phyloP scores from a whole-genome alignment of 306 rosid genomes.

The Prunus padus region DNA sequence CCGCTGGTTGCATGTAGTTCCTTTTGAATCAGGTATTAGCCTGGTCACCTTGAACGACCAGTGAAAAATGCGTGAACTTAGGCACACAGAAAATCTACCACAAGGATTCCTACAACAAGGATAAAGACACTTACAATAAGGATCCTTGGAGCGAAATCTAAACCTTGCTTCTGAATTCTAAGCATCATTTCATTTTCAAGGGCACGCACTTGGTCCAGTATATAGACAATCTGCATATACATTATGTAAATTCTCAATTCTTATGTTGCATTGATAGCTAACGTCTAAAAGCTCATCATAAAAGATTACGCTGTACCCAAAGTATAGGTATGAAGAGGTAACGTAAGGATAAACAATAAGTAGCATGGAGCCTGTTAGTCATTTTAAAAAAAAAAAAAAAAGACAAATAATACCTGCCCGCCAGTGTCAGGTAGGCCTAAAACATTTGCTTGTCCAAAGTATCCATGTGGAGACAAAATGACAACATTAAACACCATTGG shows the following conservation, averaged over 20 bases:
- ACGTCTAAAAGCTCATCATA: not conserved
- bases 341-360: not conserved
- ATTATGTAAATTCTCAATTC: not conserved
- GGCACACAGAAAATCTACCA: not conserved
- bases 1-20: conserved; percentile 92
- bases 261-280: not conserved
- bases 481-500: conserved; percentile 82
- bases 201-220: conserved; percentile 84
- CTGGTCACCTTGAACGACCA: conserved; percentile 50
- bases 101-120: not conserved
- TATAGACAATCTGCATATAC: conserved; percentile 64
- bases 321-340: not conserved
- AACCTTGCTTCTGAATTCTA: conserved; percentile 68
- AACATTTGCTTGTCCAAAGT: conserved; percentile 88
- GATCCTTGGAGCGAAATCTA: conserved; percentile 62
- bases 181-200: conserved; percentile 74
- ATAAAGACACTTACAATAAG: conserved; percentile 52
- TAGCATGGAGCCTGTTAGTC: conserved; percentile 11
- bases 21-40: conserved; percentile 39
- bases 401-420: conserved; percentile 68
- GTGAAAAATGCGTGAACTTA: not conserved
- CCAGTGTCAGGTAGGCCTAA: conserved; percentile 98
- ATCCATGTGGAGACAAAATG: conserved; percentile 81
- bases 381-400: not conserved
- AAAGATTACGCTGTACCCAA: not conserved